These are phyloP conservation scores for Lipomyces yamanashiensis DNA, from an alignment of 805 yeast genomes.

Conservation along the genomic window DNA sequence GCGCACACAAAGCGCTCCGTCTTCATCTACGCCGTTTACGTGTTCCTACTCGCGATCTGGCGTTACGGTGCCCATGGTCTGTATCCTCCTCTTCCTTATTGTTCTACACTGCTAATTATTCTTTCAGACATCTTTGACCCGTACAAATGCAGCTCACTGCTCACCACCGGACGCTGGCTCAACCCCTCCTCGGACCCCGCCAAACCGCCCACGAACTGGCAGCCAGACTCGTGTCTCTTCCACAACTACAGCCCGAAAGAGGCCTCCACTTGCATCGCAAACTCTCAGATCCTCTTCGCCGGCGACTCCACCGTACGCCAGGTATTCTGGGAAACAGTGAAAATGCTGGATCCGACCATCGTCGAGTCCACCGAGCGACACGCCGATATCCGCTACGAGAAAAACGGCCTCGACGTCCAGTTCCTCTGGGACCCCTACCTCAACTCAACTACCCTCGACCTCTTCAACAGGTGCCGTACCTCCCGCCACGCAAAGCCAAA, in stretches of 20 bases:
- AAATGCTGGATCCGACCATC: constrained; percentile 35
- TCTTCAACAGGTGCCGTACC: constrained; percentile 15
- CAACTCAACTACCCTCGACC: constrained; percentile 25
- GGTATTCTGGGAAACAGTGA: constrained; percentile 38
- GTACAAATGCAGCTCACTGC: constrained; percentile 33
- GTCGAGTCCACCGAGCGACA: constrained; percentile 34
- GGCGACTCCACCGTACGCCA: constrained; percentile 41
- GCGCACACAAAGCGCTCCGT: constrained; percentile 23
- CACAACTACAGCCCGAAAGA: constrained; percentile 31
- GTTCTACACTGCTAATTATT: background rate
- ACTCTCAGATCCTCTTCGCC: constrained; percentile 35
- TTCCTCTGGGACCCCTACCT: constrained; percentile 38
- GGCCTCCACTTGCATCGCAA: constrained; percentile 28
- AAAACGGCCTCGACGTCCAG: constrained; percentile 31
- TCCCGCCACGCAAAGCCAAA: constrained; percentile 13
- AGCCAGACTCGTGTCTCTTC: constrained; percentile 37
- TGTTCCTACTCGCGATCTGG: constrained; percentile 29
- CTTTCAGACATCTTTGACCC: constrained; percentile 29
- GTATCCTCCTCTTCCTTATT: background rate
- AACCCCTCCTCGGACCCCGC: constrained; percentile 9
- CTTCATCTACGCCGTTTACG: constrained; percentile 23
- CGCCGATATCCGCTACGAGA: constrained; percentile 24
- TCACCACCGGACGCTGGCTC: constrained; percentile 29
- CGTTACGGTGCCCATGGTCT: constrained; percentile 29
- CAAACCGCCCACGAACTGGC: constrained; percentile 36